Evolutionary conservation across 306 rosid genomes (phyloP).

Genomic region (Begonia peltatifolia): DNA sequence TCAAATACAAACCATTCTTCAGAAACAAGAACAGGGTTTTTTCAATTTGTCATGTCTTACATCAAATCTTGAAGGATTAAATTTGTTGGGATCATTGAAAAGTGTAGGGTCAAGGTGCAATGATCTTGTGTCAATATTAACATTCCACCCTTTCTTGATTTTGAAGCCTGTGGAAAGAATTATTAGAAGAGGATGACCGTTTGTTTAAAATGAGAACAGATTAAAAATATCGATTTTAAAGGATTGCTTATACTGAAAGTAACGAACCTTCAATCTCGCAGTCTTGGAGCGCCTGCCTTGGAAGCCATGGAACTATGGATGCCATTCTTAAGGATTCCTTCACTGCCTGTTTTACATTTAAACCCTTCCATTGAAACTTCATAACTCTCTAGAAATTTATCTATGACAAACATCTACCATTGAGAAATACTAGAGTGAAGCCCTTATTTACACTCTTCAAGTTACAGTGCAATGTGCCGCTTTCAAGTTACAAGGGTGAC

Average conservation of each 20-base stretch:
- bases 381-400: no score
- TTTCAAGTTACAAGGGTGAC: no score
- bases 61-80: conserved; percentile 63
- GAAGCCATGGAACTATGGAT: conserved; percentile 80
- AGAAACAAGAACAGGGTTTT: neutral
- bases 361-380: no score
- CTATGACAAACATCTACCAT: no score
- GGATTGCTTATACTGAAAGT: neutral
- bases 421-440: no score
- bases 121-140: conserved; percentile 67
- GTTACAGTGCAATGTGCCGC: no score
- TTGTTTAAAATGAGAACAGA: neutral
- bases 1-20: neutral
- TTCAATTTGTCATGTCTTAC: conserved; percentile 19
- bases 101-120: conserved; percentile 51
- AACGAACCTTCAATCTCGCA: conserved; percentile 47
- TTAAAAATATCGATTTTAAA: neutral
- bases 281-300: conserved; percentile 59
- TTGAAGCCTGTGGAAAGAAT: conserved; percentile 29
- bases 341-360: conserved; percentile 29
- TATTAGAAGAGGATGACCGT: neutral
- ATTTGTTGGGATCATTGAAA: conserved; percentile 35
- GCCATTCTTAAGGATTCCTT: conserved; percentile 78
- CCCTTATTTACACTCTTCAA: no score
- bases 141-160: conserved; percentile 73